These are phyloP conservation scores for Phenoliferia sp. DNA, from an alignment of 1,284 basidiomycete species.

Conservation along the genomic window DNA sequence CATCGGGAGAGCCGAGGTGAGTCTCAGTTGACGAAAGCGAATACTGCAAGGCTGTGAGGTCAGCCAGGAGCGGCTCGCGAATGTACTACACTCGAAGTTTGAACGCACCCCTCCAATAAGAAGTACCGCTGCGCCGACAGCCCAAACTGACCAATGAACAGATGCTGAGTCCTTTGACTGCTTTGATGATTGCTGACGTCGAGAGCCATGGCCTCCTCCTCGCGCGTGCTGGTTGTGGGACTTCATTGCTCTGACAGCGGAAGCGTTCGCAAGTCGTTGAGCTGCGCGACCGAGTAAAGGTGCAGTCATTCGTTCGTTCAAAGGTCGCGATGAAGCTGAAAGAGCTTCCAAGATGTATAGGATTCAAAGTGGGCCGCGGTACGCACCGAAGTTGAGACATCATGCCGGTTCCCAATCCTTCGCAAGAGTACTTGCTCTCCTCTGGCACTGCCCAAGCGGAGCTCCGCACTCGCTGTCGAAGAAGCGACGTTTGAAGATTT, in stretches of 20 bases:
- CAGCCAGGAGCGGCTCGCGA: background rate
- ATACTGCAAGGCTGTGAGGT: background rate
- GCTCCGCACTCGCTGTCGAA: too few relatives aligned
- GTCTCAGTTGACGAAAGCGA: background rate
- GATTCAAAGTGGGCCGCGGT: background rate
- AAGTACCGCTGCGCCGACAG: background rate
- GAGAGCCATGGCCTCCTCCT: background rate
- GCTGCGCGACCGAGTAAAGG: background rate
- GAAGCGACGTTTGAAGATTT: background rate
- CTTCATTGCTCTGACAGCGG: background rate
- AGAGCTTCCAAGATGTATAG: background rate
- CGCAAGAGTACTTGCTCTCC: too few relatives aligned
- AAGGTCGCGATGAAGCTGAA: too few relatives aligned
- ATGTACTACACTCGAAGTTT: background rate
- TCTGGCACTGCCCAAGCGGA: too few relatives aligned
- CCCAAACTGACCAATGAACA: background rate
- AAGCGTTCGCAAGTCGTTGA: background rate
- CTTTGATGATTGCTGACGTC: background rate
- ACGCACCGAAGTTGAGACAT: too few relatives aligned
- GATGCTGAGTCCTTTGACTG: background rate
- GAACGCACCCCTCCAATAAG: background rate
- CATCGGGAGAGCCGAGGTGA: background rate
- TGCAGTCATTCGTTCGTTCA: background rate
- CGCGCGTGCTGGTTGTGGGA: background rate
- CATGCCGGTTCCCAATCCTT: too few relatives aligned